Base-by-base conservation (phyloP, 129 eudicot species). In the Flaveria brownii region DNA sequence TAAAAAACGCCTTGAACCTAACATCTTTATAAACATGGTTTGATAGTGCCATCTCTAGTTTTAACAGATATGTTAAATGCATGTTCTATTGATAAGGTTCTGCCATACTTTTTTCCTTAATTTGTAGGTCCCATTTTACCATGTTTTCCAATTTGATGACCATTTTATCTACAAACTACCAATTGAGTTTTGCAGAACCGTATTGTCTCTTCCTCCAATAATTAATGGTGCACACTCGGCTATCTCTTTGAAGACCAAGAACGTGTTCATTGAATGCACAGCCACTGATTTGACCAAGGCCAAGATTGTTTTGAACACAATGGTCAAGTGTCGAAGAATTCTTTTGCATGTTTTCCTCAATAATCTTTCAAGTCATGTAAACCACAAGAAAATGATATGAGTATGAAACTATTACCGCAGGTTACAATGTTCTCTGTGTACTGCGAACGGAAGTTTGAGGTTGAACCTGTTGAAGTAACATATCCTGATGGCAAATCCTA, bases 261-360 rank as follows among this genome's bases (percentile, higher is more conserved):
- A 94, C 55, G 93, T 94, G 64, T 91, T 94, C 79, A 94, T 94
- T 41, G 98, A 94, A 67, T 89, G 98, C 89, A 94, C 98, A 67
- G 98, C 98, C 73, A 94, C 97, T 55, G 98, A 94, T 82, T 87
- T 94, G 80, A 94, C 98, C 3, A 94, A 91, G 72, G 98, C 98
- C 80, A 94, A 88, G 41, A 86, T 94, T 77, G 98, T 94, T 36
- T 83, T 94, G 80, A 94, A 91, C 90, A 94, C 98, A 78, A 78
- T 94, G 96, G 98, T 94, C 73, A 71, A 64, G 41, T 52, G 56
- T 66, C 28, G 30, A 78, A 47, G 55, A 56, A 46, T 68, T 33
- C 4, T 52, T 46, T 63, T 75, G 10, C 33, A 67, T 42, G 14
- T 46, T 41, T 54, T 28, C 10, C 54, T 60, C n/a, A 60, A 6